These are phyloP conservation scores for Phlebiopsis gigantea DNA, from an alignment of 768 basidiomycete species.

Conservation along the genomic window DNA sequence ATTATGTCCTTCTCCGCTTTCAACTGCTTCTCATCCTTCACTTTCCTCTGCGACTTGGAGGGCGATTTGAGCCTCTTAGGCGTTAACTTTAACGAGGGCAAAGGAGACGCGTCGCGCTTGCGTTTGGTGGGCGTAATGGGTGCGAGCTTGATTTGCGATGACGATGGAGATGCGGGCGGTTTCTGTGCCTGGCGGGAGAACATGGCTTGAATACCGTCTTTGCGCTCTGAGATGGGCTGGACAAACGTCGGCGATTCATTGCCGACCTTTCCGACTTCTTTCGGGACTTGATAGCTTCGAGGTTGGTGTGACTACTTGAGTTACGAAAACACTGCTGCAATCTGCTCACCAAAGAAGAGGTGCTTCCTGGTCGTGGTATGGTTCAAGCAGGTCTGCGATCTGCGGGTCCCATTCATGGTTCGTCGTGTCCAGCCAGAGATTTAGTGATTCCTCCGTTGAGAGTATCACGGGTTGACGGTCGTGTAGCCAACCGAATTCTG, in stretches of 20 bases:
- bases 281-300: slow-evolving; percentile 77
- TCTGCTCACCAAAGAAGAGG: slow-evolving; percentile 73
- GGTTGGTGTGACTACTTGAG: background rate
- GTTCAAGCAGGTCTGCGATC: slow-evolving; percentile 54
- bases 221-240: slow-evolving; percentile 69
- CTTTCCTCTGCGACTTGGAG: background rate
- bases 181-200: slow-evolving; percentile 54
- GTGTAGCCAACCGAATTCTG: slow-evolving; percentile 80
- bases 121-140: slow-evolving; percentile 19
- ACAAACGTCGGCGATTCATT: slow-evolving; percentile 79
- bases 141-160: background rate
- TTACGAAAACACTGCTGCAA: slow-evolving; percentile 1
- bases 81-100: background rate
- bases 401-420: slow-evolving; percentile 57
- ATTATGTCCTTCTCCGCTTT: background rate
- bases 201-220: slow-evolving; percentile 84
- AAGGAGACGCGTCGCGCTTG: slow-evolving; percentile 22
- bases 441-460: slow-evolving; percentile 50
- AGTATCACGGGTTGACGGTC: slow-evolving; percentile 87
- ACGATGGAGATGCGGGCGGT: background rate
- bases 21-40: background rate
- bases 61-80: background rate
- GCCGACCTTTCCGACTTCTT: slow-evolving; percentile 89
- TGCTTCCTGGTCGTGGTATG: slow-evolving; percentile 44
- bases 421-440: slow-evolving; percentile 77